Evolutionary conservation across 2,329 filamentous ascomycete genomes (phyloP).

Genomic region (Ciborinia camelliae): DNA sequence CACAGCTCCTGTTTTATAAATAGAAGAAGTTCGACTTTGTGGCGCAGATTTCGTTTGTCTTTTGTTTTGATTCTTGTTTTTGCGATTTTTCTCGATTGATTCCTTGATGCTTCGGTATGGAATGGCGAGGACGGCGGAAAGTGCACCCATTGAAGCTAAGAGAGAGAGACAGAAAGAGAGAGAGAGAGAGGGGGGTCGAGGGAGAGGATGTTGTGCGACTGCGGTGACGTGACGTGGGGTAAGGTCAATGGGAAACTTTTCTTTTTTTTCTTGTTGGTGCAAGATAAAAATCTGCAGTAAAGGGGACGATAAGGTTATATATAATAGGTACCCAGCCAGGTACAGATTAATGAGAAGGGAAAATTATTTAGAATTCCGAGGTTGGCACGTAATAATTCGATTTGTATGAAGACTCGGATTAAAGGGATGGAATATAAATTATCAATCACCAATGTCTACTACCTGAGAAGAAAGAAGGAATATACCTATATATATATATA

Average conservation of each 20-base stretch:
- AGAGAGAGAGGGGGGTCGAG: not conserved
- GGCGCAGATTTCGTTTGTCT: slow-evolving; percentile 4
- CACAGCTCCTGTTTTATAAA: not conserved
- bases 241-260: not conserved
- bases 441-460: no score
- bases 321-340: no score
- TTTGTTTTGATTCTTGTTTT: slow-evolving; percentile 1
- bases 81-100: slow-evolving; percentile 3
- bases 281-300: not conserved
- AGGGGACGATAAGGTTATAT: no score
- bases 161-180: not conserved
- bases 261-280: slow-evolving; percentile 8
- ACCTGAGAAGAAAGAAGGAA: no score
- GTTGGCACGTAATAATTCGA: no score
- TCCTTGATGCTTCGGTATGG: slow-evolving; percentile 21
- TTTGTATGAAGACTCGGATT: no score
- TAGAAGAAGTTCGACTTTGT: not conserved
- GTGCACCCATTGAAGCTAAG: slow-evolving; percentile 26
- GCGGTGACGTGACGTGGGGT: slow-evolving; percentile 20
- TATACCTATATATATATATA: no score
- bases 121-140: slow-evolving; percentile 24
- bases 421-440: no score
- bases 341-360: no score
- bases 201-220: slow-evolving; percentile 2
- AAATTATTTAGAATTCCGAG: no score